Evolutionary conservation across 139 green algal species (phyloP), one percentile per base, ranked within the genome.

Genomic region (Picochlorum sp.): DNA sequence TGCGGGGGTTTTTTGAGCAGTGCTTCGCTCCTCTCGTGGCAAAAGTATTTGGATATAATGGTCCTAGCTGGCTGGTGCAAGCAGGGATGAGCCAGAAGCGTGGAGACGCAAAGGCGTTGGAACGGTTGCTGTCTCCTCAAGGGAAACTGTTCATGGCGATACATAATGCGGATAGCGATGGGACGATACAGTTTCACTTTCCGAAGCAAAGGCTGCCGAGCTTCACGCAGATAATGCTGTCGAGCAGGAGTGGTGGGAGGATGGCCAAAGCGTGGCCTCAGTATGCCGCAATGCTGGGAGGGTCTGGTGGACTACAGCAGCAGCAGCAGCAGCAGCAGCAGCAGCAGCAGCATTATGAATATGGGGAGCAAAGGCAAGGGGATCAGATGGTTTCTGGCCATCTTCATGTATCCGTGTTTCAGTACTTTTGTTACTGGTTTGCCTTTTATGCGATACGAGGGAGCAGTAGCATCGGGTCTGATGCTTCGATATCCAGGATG

Each of bases 381-480:
- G n/a, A n/a, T n/a, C n/a, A n/a, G n/a, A n/a, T n/a, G n/a, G n/a
- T n/a, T n/a, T n/a, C n/a, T n/a, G n/a, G n/a, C n/a, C n/a, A 80
- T 52, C 52, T 89, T 24, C 77, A 83, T 25, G 64, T 90, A 0
- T 71, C 73, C 43, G 69, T 85, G 20, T 76, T 86, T 32, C 54
- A 79, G 54, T 93, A 86, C 68, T 93, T 79, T 50, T 68, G 89
- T 59, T 83, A 82, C 49, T 91, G 84, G 85, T 80, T 73, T 12
- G 83, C 83, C 1, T 93, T 90, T 63, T 93, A 83, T 57, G 81
- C 87, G n/a, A 73, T 93, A 25, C 64, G 78, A 1, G 74, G 78
- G 13, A 65, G 69, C 33, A 56, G 64, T n/a, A 10, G 22, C 16
- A 35, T 22, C n/a, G 50, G 22, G 31, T 8, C 22, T 39, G 50